These are phyloP conservation scores for Fusarium staphyleae DNA, from an alignment of 2,329 filamentous ascomycete species.

Conservation along the genomic window DNA sequence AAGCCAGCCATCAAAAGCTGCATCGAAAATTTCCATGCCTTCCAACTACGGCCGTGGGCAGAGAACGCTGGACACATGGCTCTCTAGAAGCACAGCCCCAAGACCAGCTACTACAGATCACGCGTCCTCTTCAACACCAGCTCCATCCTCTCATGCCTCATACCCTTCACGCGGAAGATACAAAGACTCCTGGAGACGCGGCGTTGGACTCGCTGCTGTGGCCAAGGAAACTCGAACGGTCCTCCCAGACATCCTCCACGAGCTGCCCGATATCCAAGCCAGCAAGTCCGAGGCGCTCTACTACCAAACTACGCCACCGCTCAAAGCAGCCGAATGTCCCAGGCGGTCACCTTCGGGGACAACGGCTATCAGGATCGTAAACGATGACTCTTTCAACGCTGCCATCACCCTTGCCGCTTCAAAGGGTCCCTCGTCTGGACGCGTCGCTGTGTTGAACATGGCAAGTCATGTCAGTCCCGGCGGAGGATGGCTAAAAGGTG, in stretches of 20 bases:
- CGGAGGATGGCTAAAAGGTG: conserved; percentile 69
- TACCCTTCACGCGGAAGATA: conserved; percentile 10
- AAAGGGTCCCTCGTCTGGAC: conserved; percentile 39
- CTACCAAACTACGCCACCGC: conserved; percentile 47
- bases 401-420: conserved; percentile 52
- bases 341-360: conserved; percentile 43
- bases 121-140: conserved; percentile 16
- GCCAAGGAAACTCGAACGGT: conserved; percentile 56
- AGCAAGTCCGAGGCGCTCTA: conserved; percentile 49
- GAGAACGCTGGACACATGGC: conserved; percentile 42
- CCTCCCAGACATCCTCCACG: conserved; percentile 55
- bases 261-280: conserved; percentile 51
- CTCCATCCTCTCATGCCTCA: conserved; percentile 17
- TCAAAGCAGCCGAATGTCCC: conserved; percentile 55
- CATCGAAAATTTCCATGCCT: conserved; percentile 9
- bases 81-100: conserved; percentile 20
- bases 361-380: conserved; percentile 56
- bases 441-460: conserved; percentile 70
- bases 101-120: conserved; percentile 16
- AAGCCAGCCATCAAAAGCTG: neutral
- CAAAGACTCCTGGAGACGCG: conserved; percentile 31
- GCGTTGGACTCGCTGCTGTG: conserved; percentile 47
- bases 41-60: conserved; percentile 25
- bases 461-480: conserved; percentile 64
- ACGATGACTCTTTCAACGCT: conserved; percentile 65